Evolutionary conservation across 2,329 filamentous ascomycete genomes (phyloP).

Genomic region (Stemphylium beticola): DNA sequence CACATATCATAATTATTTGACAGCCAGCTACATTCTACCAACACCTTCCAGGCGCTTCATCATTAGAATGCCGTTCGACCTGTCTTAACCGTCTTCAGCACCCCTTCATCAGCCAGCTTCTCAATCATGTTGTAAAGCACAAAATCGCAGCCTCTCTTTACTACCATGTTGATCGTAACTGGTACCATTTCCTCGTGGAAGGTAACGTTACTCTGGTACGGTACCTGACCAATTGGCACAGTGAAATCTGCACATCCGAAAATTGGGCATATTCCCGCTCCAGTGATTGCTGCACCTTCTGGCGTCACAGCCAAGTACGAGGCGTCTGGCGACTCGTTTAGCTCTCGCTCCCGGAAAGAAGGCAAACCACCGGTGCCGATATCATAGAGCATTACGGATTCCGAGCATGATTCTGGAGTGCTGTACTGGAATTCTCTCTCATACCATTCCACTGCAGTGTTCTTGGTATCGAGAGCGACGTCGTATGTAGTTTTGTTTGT

Average conservation of each 20-base stretch:
- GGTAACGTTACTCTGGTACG: constrained; percentile 50
- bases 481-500: constrained; percentile 27
- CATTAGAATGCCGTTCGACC: constrained; percentile 47
- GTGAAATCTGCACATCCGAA: constrained; percentile 52
- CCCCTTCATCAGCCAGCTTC: constrained; percentile 49
- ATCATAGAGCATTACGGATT: constrained; percentile 52
- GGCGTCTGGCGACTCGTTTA: constrained; percentile 42
- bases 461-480: constrained; percentile 37
- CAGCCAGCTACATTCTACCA: too few relatives aligned
- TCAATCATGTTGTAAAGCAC: constrained; percentile 52
- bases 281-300: constrained; percentile 37
- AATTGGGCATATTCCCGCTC: constrained; percentile 46
- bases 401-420: constrained; percentile 49
- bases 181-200: constrained; percentile 51
- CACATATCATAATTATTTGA: too few relatives aligned
- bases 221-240: constrained; percentile 53
- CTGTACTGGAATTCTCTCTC: constrained; percentile 47
- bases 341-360: constrained; percentile 47
- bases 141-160: constrained; percentile 54
- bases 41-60: too few relatives aligned
- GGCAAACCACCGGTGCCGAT: constrained; percentile 53
- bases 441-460: constrained; percentile 47
- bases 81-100: constrained; percentile 49
- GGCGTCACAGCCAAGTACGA: constrained; percentile 44
- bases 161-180: constrained; percentile 52